Evolutionary conservation across 805 yeast genomes (phyloP), one percentile per base, ranked within the genome.

Genomic region (Yamadazyma insecticola): DNA sequence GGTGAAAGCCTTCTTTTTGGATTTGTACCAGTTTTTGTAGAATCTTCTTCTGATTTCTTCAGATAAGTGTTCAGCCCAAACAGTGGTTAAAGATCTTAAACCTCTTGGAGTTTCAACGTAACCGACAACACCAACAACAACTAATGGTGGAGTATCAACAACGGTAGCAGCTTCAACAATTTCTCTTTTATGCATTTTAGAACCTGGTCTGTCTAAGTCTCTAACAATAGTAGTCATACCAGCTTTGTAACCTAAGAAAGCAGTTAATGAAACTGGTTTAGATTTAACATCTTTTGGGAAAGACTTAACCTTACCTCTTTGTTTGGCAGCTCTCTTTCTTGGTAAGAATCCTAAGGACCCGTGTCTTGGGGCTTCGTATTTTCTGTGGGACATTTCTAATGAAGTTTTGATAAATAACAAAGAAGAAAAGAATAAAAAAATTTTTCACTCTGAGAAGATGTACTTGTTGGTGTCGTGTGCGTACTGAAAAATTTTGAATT

Each of bases 1-100:
- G 85, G 97, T 85, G 94, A 92, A 92, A 63, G 98, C 98, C 90
- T 89, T 89, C 96, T 92, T 92, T 90, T 92, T 92, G 57, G 96
- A 82, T 82, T 89, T 89, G 96, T 86, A 92, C 98, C 98, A 92
- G 96, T 90, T 92, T 87, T 89, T 92, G 96, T 92, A 92, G 96
- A 92, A 92, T 80, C 97, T 87, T 81, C 98, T 87, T 85, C 82
- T 90, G 73, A 92, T 80, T 76, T 92, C 98, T 69, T 92, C 98
- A 63, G 96, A 84, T 67, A 92, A 81, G 77, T 92, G 98, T 81
- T 92, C 97, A 64, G 98, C 98, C 98, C 98, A 92, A 68, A 92
- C 98, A 63, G 98, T 92, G 72, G 97, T 87, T 72, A 92, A 82
- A 48, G 98, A 87, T 77, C 98, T 88, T 67, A 92, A 81, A 76